Conservation (phyloP, 371 early-diverging fungal species). For the Nematocida major region DNA sequence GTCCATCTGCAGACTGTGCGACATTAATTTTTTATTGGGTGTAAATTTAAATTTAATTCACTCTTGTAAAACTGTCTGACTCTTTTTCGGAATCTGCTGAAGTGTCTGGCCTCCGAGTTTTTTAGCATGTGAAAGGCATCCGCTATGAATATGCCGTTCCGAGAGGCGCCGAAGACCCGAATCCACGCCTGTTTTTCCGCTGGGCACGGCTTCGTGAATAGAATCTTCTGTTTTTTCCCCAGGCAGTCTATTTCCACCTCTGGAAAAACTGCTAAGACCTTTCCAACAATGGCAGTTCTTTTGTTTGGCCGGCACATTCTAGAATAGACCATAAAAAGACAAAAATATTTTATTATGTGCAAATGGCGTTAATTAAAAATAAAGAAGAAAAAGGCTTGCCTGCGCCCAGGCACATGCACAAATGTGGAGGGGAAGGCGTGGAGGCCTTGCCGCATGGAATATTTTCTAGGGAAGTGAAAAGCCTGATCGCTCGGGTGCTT, state of each 20-base stretch:
- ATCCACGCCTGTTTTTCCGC: background rate
- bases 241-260: background rate
- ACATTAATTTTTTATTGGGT: constrained; percentile 38
- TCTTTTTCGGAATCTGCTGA: background rate
- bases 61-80: background rate
- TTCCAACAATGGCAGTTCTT: constrained; percentile 13
- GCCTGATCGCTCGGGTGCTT: background rate
- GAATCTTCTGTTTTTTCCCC: background rate
- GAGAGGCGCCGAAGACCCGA: constrained; percentile 19
- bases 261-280: background rate
- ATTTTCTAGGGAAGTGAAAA: background rate
- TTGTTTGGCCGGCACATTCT: background rate
- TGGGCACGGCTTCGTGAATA: background rate
- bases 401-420: no score
- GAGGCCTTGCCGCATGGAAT: no score
- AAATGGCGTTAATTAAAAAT: no score
- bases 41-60: constrained; percentile 14
- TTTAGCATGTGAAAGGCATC: constrained; percentile 3
- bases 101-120: background rate
- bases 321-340: background rate
- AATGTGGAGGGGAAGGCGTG: no score
- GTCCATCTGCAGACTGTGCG: background rate
- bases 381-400: no score
- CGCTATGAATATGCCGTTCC: background rate
- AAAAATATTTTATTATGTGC: constrained; percentile 17